Base-by-base conservation (phyloP, 306 rosid species). In the Dicorynia guianensis region DNA sequence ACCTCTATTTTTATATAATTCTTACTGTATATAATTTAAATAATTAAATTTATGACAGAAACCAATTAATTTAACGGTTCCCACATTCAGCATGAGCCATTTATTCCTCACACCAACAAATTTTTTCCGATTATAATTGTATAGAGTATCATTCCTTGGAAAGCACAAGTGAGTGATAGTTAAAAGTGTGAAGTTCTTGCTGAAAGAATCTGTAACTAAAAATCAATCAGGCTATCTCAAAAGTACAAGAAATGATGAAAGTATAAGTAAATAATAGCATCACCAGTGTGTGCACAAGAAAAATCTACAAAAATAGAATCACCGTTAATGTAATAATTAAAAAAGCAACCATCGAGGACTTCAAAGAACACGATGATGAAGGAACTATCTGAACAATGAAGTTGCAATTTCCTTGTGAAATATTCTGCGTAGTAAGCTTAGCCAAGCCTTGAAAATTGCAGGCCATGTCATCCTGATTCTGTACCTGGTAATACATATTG, bases 381-480 rank as follows among this genome's bases (percentile, higher is more conserved):
- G 95, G 70, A n/a, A 63, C 87, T 30, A 95, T 78, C 89, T 92
- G 93, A 79, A 95, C 67, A 63, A 82, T 80, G 85, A 95, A 95
- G 60, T 90, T 84, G 84, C 98, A 95, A 74, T 65, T 89, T 15
- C 96, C 93, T 56, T 92, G 96, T 6, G 98, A 92, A 66, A 86
- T 74, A 69, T 95, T 92, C 79, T 80, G 88, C 25, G 89, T 81
- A 6, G 91, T 88, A 42, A 79, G 5, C 68, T 18, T 79, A n/a
- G 98, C 98, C 73, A 95, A 81, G n/a, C 98, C 98, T 59, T 92
- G 83, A 84, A 95, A 95, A 81, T 84, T 65, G 78, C 98, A 95
- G 36, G 98, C 91, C 80, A 58, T 9, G 38, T 85, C 82, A 74
- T 89, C 83, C 80, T 95, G 98, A 87, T 92, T 81, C 78, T 95